Base-by-base conservation (phyloP, 2,329 filamentous ascomycete species). In the Shiraia sp. region DNA sequence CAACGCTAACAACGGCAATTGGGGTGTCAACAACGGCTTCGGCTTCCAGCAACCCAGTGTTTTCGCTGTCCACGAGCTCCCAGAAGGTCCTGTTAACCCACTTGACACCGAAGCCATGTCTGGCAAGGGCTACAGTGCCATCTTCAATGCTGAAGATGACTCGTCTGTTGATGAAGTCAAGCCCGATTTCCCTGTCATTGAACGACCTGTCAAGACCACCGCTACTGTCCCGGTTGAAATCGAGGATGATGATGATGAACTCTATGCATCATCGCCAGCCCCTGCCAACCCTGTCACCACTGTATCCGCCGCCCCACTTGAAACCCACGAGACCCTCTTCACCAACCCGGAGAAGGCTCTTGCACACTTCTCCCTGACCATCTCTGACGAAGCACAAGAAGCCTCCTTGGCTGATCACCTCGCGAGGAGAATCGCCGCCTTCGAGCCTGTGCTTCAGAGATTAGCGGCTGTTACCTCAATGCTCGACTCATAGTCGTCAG, bases 21-120 rank as follows among this genome's bases (percentile, higher is more conserved):
- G 75, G 44, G 61, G 63, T 31, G 83, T 78, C 68, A 77, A 75
- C 66, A 85, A 81, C 67, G 55, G 52, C 26, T 73, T 73, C 61
- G 66, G 59, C 56, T 70, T 59, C 56, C 63, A 70, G 46, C 83
- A 87, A 63, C 83, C 85, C 16, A 83, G 84, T 63, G 84, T 88
- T 34, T 95, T 87, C 59, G 81, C 88, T 35, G 81, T 91, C 12
- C 70, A 81, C n/a, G 82, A 87, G 51, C 79, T 88, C 2, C 85
- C 86, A 2, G 79, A 85, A 53, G 75, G 86, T 17, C 85, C 86
- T 4, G 59, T 68, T 30, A 77, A 66, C 40, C 91, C 53, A 75
- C 86, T 61, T 31, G 77, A 81, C 47, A 72, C 80, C 5, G 76
- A 80, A 16, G 63, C 79, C 16, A 75, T 93, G n/a, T 85, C 85